Conservation (phyloP, 768 basidiomycete species). For the Leccinum aurantiacum region DNA sequence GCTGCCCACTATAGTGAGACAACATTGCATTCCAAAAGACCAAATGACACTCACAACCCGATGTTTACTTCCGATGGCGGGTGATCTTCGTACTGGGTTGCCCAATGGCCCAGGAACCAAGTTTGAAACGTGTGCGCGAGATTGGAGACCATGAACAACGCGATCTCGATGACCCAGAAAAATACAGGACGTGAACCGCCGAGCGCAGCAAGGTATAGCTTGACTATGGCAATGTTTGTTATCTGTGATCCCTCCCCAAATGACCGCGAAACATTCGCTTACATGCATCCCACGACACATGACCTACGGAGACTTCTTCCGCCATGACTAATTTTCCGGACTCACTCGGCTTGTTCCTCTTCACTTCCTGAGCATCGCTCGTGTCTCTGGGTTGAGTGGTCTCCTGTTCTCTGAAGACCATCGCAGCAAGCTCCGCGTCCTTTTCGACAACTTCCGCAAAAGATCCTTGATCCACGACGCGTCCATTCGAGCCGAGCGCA, state of each 20-base stretch:
- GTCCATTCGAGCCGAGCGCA: background rate
- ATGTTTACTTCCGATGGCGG: background rate
- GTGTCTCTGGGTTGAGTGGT: background rate
- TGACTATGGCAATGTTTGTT: background rate
- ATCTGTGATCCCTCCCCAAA: background rate
- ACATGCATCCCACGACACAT: slow-evolving; percentile 5
- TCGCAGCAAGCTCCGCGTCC: background rate
- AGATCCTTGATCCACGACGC: background rate
- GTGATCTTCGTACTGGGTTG: slow-evolving; percentile 5
- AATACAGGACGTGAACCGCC: background rate
- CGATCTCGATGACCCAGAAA: background rate
- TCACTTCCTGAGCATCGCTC: background rate
- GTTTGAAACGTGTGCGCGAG: background rate
- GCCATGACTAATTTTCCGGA: background rate
- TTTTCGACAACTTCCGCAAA: background rate
- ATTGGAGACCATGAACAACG: background rate
- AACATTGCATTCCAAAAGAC: background rate
- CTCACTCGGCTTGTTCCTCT: background rate
- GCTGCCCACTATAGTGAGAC: background rate
- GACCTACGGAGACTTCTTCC: slow-evolving; percentile 1
- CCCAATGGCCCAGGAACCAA: slow-evolving; percentile 7
- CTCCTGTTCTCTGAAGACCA: background rate
- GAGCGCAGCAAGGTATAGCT: slow-evolving; percentile 1
- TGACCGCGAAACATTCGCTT: background rate
- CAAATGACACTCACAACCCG: background rate